Conservation (phyloP, 2,329 filamentous ascomycete species). For the Penicillium aurantiogriseum region DNA sequence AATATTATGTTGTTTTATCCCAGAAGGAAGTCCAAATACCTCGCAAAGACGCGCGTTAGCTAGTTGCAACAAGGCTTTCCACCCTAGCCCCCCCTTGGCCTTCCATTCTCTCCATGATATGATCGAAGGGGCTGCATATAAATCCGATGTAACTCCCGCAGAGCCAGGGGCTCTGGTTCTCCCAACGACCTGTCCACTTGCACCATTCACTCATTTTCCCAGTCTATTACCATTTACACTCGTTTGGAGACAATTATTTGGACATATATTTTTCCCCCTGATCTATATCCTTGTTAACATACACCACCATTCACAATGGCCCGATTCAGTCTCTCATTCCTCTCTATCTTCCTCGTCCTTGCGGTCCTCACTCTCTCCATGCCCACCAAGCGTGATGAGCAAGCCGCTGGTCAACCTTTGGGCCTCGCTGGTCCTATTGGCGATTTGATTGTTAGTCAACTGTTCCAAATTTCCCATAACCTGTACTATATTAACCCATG, state of each 20-base stretch:
- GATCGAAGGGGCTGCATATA: slow-evolving; percentile 18
- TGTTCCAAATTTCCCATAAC: not conserved
- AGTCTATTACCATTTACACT: slow-evolving; percentile 6
- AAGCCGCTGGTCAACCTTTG: not conserved
- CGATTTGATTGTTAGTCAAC: slow-evolving; percentile 19
- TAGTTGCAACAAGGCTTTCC: not conserved
- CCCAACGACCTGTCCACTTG: not conserved
- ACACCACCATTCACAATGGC: slow-evolving; percentile 27
- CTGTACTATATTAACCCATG: not conserved
- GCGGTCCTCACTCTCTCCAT: slow-evolving; percentile 31
- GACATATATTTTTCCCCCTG: slow-evolving; percentile 7
- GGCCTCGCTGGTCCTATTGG: slow-evolving; percentile 13
- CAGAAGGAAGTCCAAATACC: not conserved
- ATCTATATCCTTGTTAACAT: slow-evolving; percentile 2
- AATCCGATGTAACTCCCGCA: slow-evolving; percentile 7
- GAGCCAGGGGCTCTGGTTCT: not conserved
- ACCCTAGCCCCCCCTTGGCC: not conserved
- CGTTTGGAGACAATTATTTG: slow-evolving; percentile 10
- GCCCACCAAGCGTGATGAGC: slow-evolving; percentile 24
- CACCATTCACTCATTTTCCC: slow-evolving; percentile 7
- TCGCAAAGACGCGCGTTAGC: not conserved
- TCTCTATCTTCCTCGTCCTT: slow-evolving; percentile 31
- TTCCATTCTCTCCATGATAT: slow-evolving; percentile 3
- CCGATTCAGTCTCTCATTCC: slow-evolving; percentile 31
- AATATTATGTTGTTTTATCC: not conserved